Evolutionary conservation across 2,329 filamentous ascomycete genomes (phyloP).

Genomic region (Alternaria triticimaculans): DNA sequence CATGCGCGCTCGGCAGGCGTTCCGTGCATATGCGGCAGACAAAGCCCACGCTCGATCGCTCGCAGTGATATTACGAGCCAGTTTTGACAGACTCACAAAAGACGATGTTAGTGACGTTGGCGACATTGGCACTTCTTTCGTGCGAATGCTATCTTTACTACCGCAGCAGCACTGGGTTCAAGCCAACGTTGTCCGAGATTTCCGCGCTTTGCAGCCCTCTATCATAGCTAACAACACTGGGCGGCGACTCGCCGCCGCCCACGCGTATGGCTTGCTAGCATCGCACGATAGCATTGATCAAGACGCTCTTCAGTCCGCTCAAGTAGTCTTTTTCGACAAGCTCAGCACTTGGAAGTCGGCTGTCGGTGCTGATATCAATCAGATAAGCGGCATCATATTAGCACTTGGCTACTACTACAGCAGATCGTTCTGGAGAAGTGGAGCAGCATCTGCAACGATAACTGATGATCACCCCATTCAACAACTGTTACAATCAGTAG

Average conservation of each 20-base stretch:
- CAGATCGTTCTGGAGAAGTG: conserved; percentile 60
- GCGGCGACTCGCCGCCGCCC: conserved; percentile 70
- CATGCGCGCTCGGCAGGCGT: conserved; percentile 65
- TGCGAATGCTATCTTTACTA: conserved; percentile 62
- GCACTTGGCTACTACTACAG: conserved; percentile 65
- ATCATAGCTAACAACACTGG: conserved; percentile 75
- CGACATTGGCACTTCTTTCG: conserved; percentile 57
- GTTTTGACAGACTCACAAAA: conserved; percentile 53
- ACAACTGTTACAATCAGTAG: conserved; percentile 52
- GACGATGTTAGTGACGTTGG: conserved; percentile 51
- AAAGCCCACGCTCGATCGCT: conserved; percentile 47
- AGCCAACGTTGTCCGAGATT: conserved; percentile 41
- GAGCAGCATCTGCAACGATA: conserved; percentile 19
- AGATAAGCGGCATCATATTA: conserved; percentile 66
- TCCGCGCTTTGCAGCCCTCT: conserved; percentile 62
- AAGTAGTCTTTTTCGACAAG: conserved; percentile 57
- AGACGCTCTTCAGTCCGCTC: conserved; percentile 51
- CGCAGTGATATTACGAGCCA: conserved; percentile 52
- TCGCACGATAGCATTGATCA: conserved; percentile 63
- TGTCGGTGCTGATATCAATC: conserved; percentile 65
- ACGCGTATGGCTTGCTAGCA: conserved; percentile 76
- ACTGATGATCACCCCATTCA: conserved; percentile 48
- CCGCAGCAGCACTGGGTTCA: conserved; percentile 55
- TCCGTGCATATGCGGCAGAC: conserved; percentile 58
- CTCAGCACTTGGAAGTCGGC: conserved; percentile 63